phyloP scores from a whole-genome alignment of 2,329 filamentous ascomycete species.

The Cercospora berteroae region DNA sequence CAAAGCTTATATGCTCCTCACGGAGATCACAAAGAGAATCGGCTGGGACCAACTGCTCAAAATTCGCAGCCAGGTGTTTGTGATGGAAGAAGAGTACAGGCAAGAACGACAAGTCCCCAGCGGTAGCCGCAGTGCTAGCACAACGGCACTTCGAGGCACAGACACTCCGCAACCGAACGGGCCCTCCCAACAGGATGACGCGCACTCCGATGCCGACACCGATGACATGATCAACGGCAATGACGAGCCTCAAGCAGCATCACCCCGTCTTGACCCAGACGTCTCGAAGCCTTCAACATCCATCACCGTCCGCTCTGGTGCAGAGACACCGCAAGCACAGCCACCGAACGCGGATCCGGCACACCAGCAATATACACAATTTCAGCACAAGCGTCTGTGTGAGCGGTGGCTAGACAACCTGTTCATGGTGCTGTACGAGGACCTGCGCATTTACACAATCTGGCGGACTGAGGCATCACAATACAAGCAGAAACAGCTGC shows the following conservation, averaged over 20 bases:
- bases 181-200: slow-evolving; percentile 40
- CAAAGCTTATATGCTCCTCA: slow-evolving; percentile 89
- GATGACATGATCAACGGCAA: slow-evolving; percentile 33
- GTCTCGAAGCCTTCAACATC: slow-evolving; percentile 39
- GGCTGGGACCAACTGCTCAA: slow-evolving; percentile 96
- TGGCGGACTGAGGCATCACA: slow-evolving; percentile 98
- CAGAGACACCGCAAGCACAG: slow-evolving; percentile 36
- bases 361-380: slow-evolving; percentile 76
- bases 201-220: slow-evolving; percentile 38
- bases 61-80: slow-evolving; percentile 94
- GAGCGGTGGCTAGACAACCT: slow-evolving; percentile 97
- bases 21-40: slow-evolving; percentile 93
- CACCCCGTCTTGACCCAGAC: slow-evolving; percentile 35
- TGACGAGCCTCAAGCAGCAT: slow-evolving; percentile 32
- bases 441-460: slow-evolving; percentile 96
- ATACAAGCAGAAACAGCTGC: slow-evolving; percentile 85
- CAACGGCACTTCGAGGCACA: slow-evolving; percentile 70
- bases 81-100: slow-evolving; percentile 99
- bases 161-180: slow-evolving; percentile 54
- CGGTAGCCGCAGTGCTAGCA: slow-evolving; percentile 68
- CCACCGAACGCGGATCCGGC: slow-evolving; percentile 52
- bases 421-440: slow-evolving; percentile 99
- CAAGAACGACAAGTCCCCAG: slow-evolving; percentile 68
- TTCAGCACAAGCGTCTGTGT: slow-evolving; percentile 95
- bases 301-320: slow-evolving; percentile 34